Evolutionary conservation across 331 rosid genomes (phyloP), one percentile per base, ranked within the genome.

Genomic region (Phaseolus coccineus): DNA sequence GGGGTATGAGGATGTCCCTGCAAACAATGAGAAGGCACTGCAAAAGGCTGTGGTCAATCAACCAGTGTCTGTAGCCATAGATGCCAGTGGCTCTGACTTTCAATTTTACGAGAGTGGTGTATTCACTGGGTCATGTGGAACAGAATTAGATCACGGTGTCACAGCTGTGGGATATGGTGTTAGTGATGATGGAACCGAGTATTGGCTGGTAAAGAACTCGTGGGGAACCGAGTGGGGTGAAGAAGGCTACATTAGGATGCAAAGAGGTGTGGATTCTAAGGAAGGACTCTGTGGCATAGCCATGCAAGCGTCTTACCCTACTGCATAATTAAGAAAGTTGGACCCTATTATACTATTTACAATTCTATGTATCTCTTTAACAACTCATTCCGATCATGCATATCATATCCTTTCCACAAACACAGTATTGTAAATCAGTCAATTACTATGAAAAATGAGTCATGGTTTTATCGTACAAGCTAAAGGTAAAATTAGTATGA

Each of bases 231-330:
- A 19, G 22, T 19, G 22, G 22, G 22, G 22, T 19, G 22, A 19
- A 19, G 22, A 19, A 19, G 22, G 22, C 22, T 82, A 90, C 74
- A 86, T 88, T 6, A 82, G 77, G 58, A 85, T 89, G 87, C 87
- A 87, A 28, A 85, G 85, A 74, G 82, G 80, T 53, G 74, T 85
- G 15, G 39, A 25, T n/a, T 86, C 91, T 9, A 39, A 27, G 0
- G 84, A 90, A 82, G 90, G 90, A 27, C 80, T 87, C 4, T 84
- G 90, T 51, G 88, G 91, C 65, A 86, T 80, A 24, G 82, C 84
- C 6, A 80, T 75, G 84, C 59, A 42, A 35, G 84, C 84, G 12
- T 80, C 84, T 80, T 80, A 84, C 19, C 87, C 84, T 3, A 80
- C 66, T 46, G 82, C 84, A 15, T 81, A 25, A 19, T 19, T 19